Evolutionary conservation across 139 green algal genomes (phyloP).

Genomic region (Yamagishiella unicocca): DNA sequence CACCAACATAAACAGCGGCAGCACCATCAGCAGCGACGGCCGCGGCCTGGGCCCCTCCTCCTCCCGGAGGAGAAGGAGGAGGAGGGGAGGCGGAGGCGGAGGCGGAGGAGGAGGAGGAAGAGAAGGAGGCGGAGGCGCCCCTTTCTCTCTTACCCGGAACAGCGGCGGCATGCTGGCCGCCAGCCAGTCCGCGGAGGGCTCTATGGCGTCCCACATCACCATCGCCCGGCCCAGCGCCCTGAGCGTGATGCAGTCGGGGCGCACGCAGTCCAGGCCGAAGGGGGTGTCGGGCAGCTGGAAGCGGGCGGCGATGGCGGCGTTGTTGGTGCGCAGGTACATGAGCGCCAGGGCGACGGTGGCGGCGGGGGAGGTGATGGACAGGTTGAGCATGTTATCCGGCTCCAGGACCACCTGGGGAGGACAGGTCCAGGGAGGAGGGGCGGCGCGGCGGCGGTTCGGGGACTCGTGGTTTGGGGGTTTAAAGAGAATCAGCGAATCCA

Average conservation of each 20-base stretch:
- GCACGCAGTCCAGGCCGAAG: constrained; percentile 82
- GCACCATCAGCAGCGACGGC: too few relatives aligned
- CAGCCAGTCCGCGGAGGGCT: constrained; percentile 75
- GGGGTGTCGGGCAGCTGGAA: constrained; percentile 79
- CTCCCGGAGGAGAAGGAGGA: too few relatives aligned
- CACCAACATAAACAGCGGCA: too few relatives aligned
- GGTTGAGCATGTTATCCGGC: constrained; percentile 78
- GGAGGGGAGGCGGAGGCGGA: background rate
- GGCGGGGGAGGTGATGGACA: constrained; percentile 88
- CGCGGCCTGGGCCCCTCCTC: too few relatives aligned
- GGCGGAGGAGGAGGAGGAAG: background rate
- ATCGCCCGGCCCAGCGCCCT: constrained; percentile 83
- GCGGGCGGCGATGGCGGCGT: constrained; percentile 71
- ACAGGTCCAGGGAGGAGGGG: background rate
- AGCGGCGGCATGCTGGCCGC: constrained; percentile 76
- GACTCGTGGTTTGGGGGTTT: too few relatives aligned
- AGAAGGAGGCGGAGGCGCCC: background rate
- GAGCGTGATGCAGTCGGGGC: constrained; percentile 92
- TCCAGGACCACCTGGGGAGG: constrained; percentile 87
- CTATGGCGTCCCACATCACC: constrained; percentile 91
- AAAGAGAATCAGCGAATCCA: too few relatives aligned
- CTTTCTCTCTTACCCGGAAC: constrained; percentile 2
- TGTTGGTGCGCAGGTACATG: constrained; percentile 90
- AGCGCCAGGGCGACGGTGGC: constrained; percentile 92
- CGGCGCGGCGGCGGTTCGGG: background rate